Base-by-base conservation (phyloP, 2,329 filamentous ascomycete genomes). In the Colletotrichum higginsianum region DNA sequence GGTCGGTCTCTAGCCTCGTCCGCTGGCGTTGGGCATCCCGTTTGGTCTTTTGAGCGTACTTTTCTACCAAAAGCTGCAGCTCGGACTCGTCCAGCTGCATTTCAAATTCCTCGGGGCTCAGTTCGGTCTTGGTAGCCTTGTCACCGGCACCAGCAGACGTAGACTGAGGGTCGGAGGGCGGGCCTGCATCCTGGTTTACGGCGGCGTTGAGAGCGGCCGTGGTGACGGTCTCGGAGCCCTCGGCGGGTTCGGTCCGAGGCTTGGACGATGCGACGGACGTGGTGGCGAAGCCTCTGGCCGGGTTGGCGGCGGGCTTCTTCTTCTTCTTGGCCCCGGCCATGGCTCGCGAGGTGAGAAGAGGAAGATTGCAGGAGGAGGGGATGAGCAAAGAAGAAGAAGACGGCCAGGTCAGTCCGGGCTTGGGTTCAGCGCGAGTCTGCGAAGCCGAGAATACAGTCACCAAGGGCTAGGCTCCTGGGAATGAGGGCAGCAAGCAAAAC, bases 261-360 rank as follows among this genome's bases (percentile, higher is more conserved):
- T 95, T 97, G 30, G 94, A 97, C 6, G 69, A 72, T 53, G 95
- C 94, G 71, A 97, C 89, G 1, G 96, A 98, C 15, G 94, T 97
- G 6, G 96, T 99, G 75, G 96, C 94, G 84, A 98, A 97, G 21
- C 95, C 96, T 81, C 96, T 89, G 49, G 95, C 94, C 71, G 95
- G 94, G 82, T 98, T 98, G 42, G 92, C 90, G 35, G 90, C 89
- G 66, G 93, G 88, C 88, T 98, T 98, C 87, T 94, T 97, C 85
- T 98, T 98, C 85, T 97, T 98, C 83, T 94, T 91, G 71, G 84
- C 83, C 53, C 86, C 86, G 68, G 93, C 92, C 93, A 96, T 96
- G 75, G 74, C 63, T 38, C 15, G 40, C 40, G 61, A 23, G 50
- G 16, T 52, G 30, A 23, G 26, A 38, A 26, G 21, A 40, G 13